These are phyloP conservation scores for Atkinsonella texensis DNA, from an alignment of 2,329 filamentous ascomycete species.

Conservation along the genomic window DNA sequence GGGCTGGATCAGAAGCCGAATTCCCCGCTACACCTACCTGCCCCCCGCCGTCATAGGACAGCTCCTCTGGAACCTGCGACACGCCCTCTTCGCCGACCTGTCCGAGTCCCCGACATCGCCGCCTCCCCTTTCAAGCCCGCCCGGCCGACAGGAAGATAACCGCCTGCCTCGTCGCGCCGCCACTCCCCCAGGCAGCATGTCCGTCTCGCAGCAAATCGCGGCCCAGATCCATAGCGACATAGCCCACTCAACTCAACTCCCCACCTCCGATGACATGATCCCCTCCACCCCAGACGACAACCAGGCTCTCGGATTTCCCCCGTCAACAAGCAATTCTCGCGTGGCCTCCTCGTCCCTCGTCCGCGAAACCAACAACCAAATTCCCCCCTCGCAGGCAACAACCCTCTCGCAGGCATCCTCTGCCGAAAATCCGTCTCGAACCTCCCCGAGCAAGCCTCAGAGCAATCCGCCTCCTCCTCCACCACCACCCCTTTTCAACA, in stretches of 20 bases:
- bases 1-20: constrained; percentile 39
- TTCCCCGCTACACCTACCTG: constrained; percentile 41
- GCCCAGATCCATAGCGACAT: constrained; percentile 38
- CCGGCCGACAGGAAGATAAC: background rate
- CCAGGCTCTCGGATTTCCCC: constrained; percentile 2
- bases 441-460: background rate
- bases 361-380: constrained; percentile 4
- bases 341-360: constrained; percentile 1
- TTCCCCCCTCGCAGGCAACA: constrained; percentile 24
- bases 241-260: constrained; percentile 25
- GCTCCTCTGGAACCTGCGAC: constrained; percentile 45
- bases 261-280: constrained; percentile 15
- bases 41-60: constrained; percentile 45
- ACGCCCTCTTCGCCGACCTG: constrained; percentile 30
- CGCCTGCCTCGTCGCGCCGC: background rate
- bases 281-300: constrained; percentile 21
- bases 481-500: constrained; percentile 9
- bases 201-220: constrained; percentile 39
- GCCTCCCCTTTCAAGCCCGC: constrained; percentile 1
- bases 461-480: constrained; percentile 2
- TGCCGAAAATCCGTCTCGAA: constrained; percentile 13
- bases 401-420: constrained; percentile 25
- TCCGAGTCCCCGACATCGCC: constrained; percentile 8
- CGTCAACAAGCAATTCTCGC: background rate
- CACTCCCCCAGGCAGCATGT: constrained; percentile 14